Percentiles rank a stretch among this genome's conserved stretches.
Conservation (phyloP, 768 basidiomycete species). For the Boletus reticulatus region DNA sequence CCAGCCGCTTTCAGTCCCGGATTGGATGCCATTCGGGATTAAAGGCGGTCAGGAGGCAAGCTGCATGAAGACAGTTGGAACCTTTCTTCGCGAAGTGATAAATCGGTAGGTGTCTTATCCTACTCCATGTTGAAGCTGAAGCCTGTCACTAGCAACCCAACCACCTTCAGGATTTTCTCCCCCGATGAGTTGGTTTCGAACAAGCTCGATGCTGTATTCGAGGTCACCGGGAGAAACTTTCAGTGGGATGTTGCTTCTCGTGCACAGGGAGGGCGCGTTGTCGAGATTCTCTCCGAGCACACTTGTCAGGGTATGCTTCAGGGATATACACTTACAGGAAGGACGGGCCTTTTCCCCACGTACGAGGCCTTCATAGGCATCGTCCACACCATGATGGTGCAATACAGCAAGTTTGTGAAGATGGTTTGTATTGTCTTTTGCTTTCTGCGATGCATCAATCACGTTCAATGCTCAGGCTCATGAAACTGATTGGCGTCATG, state of each 20-base stretch:
- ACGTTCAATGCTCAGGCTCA: conserved; percentile 30
- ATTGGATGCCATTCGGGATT: conserved; percentile 58
- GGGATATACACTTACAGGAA: conserved; percentile 88
- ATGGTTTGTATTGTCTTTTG: conserved; percentile 48
- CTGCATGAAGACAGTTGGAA: conserved; percentile 73
- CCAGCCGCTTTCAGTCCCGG: conserved; percentile 57
- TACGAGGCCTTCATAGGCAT: conserved; percentile 94
- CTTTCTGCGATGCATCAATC: neutral
- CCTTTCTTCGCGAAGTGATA: conserved; percentile 55
- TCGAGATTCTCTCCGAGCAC: conserved; percentile 89
- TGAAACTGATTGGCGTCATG: conserved; percentile 72
- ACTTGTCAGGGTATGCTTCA: conserved; percentile 90
- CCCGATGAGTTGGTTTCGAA: conserved; percentile 88
- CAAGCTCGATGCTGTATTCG: conserved; percentile 81
- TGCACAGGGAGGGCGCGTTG: conserved; percentile 73
- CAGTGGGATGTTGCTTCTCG: conserved; percentile 78
- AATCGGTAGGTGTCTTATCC: conserved; percentile 39
- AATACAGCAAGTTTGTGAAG: conserved; percentile 87
- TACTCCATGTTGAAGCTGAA: neutral
- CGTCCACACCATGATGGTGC: conserved; percentile 86
- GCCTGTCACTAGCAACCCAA: conserved; percentile 56
- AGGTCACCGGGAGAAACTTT: conserved; percentile 67
- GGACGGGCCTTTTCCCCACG: conserved; percentile 81
- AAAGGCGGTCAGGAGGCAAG: conserved; percentile 60
- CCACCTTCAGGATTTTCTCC: conserved; percentile 82